Evolutionary conservation across 78 protist genomes (phyloP), one percentile per base, ranked within the genome.

Genomic region (Emiliania huxleyi): DNA sequence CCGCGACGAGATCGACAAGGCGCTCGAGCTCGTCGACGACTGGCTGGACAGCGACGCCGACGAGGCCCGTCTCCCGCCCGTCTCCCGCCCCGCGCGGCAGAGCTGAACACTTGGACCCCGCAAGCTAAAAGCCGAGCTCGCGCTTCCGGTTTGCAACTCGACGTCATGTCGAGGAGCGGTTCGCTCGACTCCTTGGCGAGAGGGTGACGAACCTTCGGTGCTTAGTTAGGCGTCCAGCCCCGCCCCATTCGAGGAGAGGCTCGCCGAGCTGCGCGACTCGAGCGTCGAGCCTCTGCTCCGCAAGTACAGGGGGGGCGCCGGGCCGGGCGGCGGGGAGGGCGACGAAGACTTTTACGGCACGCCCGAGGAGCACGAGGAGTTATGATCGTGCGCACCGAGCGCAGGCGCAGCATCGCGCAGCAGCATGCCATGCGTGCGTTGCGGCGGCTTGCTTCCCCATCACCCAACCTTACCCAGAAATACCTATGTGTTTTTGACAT

Each of bases 1-100:
- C 44, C 21, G 12, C 21, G 77, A 2, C 62, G 3, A 2, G 49
- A 1, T 48, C 71, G 25, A 2, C 33, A 49, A 2, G 18, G 38
- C 1, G 33, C 15, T 52, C 77, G 75, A 91, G 35, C 15, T 25
- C 75, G 69, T 21, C 23, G 89, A 92, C 94, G 85, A 49, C 26
- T 95, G 96, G 95, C 87, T 95, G 49, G 95, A 93, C 42, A 21
- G 42, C 90, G 26, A 23, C n/a, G 73, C 12, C 11, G 73, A 62
- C 26, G n/a, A 26, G n/a, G 12, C 73, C 6, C 62, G 62, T 8
- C 62, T 8, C 15, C 29, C 15, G 62, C 62, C 8, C 15, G 62
- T 15, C 62, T 52, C 62, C 29, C 62, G 8, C 29, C 62, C 62
- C 15, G 15, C 62, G 29, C 15, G 62, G 8, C 29, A 19, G 62